Evolutionary conservation across 352 stramenopile species (phyloP), one percentile per base, ranked within the genome.

Genomic region (Globisporangium carolinianum): DNA sequence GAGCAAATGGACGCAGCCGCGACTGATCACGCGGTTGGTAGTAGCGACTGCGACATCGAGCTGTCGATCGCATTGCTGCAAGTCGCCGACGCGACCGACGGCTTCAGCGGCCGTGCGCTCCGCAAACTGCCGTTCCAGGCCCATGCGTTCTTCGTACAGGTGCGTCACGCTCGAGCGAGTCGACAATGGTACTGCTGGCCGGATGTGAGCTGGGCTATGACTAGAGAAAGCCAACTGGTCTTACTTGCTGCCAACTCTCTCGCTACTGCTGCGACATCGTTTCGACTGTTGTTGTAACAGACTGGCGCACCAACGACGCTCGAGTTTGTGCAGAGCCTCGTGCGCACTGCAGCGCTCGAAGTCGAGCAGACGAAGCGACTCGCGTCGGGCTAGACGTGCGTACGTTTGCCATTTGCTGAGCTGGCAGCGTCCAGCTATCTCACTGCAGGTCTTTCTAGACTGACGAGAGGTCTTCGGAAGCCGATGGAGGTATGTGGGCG

Each of bases 81-180:
- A 35, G 71, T 70, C n/a, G 75, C 78, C 35, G 60, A 83, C 55
- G 64, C 67, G 46, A 62, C 76, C 10, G 68, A 91, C 15, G 84
- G 78, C 0, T 80, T 95, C 17, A 94, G 82, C 41, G 87, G 87
- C 5, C 71, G 87, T 37, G 73, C 75, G 14, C 57, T 96, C 38
- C 82, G 87, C 12, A 96, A 96, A 43, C 71, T 96, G 10, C 87
- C 87, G 1, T 95, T 96, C 52, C 83, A 94, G 50, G 76, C 85
- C 0, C 73, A 91, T 53, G 74, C 83, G 3, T 79, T 83, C 49
- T 93, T 87, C 57, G 69, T 78, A 12, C 74, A 84, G 72, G 77
- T 89, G 67, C 38, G 2, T 47, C 5, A n/a, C 10, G 38, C 38
- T 11, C 10, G 38, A 42, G 38, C 38, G 38, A 7, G 10, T 42